Conservation (phyloP, 345 rosid species). For the Populus ilicifolia region DNA sequence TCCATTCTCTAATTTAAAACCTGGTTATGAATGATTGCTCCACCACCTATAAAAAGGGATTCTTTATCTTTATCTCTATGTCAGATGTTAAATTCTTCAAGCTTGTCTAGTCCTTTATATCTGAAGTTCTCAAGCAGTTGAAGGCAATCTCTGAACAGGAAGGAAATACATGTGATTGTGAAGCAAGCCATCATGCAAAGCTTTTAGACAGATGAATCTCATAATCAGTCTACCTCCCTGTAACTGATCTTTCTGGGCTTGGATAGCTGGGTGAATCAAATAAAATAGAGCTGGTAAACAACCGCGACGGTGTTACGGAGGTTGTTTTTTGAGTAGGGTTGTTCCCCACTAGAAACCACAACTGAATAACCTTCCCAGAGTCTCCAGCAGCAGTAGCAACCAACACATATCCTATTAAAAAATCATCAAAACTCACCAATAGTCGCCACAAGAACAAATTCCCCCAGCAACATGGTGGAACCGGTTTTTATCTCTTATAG, state of each 20-base stretch:
- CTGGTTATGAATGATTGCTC: no score
- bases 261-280: no score
- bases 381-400: not conserved
- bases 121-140: not conserved
- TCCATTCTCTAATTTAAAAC: no score
- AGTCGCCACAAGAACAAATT: constrained; percentile 75
- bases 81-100: no score
- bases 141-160: not conserved
- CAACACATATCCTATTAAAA: not conserved
- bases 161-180: not conserved
- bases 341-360: not conserved
- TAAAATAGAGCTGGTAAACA: not conserved
- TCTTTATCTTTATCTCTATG: no score
- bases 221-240: not conserved
- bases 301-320: not conserved
- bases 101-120: no score
- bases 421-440: constrained; percentile 50
- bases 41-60: no score
- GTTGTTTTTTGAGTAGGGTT: not conserved
- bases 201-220: no score
- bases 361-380: not conserved
- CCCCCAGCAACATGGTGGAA: constrained; percentile 63
- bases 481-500: constrained; percentile 71
- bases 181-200: not conserved
- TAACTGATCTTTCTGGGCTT: not conserved